Base-by-base conservation (phyloP, 768 basidiomycete species). In the Tricholoma sp. region DNA sequence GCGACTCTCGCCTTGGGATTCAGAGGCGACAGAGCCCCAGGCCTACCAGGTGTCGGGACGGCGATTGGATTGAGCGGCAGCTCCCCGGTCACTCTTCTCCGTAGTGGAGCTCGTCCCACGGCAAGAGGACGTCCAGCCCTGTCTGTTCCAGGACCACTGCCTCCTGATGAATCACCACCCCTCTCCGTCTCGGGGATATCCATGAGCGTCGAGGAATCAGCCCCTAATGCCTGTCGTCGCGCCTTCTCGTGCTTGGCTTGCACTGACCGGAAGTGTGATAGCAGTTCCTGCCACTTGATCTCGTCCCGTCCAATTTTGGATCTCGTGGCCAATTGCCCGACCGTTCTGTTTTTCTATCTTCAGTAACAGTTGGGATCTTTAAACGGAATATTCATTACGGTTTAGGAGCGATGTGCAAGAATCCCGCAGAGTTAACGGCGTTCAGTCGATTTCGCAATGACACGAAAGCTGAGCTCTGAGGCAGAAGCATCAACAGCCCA, bases 261-360 rank as follows among this genome's bases (percentile, higher is more conserved):
- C 1, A 97, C 85, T 0, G 83, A 76, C 16, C 95, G 86, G 77
- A 99, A 99, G 70, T 99, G 97, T 4, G 81, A 79, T 9, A 98
- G 81, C 0, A 99, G 80, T 59, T 98, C 97, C 66, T 88, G 86
- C 97, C 97, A 99, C 68, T 97, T 98, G 69, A 99, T 97, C 54
- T 97, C 94, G 43, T 91, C 94, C 22, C 90, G 82, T 3, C 80
- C 79, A 29, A 83, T 76, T 69, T 96, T 96, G 3, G 92, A 88
- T 21, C 93, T 83, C 18, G 84, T 76, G 2, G 85, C 67, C 49
- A 74, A 66, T 57, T 74, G 56, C n/a, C 69, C 69, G 4, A 73
- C 61, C 10, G 70, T 54, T 18, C 73, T 72, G 59, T 9, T n/a
- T 22, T 16, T 3, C 8, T 2, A 34, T 43, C 49, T 41, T 57